Evolutionary conservation across 1,284 basidiomycete genomes (phyloP), one percentile per base, ranked within the genome.

Genomic region (Agaricales sp.): DNA sequence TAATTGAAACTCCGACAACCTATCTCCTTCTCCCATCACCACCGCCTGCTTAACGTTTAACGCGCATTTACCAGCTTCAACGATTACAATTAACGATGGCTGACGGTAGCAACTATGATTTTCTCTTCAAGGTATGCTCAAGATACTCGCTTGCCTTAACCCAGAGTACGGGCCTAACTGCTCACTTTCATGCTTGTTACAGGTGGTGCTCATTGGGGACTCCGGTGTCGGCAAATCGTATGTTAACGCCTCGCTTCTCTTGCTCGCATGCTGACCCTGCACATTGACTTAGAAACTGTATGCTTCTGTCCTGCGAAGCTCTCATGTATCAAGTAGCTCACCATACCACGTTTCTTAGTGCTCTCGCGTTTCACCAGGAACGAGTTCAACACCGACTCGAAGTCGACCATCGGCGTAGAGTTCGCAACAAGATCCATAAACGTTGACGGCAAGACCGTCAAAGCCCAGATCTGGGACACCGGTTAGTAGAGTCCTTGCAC

Each of bases 381-480:
- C 66, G 95, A 98, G 71, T 99, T 99, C 82, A 96, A 95, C 74
- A 80, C 96, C 61, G 95, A 99, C 65, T 94, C 92, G 53, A 98
- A 98, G 73, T 96, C 93, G 54, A 99, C 95, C 19, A 99, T 99
- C 67, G 95, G 95, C 52, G 96, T 99, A 60, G 96, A 99, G 69
- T 99, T 99, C 63, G 95, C 95, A 6, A 98, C 95, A 46, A 81
- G 96, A 61, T 92, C 92, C 46, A 92, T 95, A 67, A 87, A 80
- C 56, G 91, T 98, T 14, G 95, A 98, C 66, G 82, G 84, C 43
- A 99, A 99, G 82, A 96, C 87, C 3, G 80, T 99, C 60, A 99
- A 99, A 72, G 95, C 95, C 23, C 95, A 99, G 71, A 98, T 99
- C 60, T 99, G 95, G 95, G 96, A 99, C 71, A 98, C 93, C 60